These are phyloP conservation scores for Pyrus hybrid DNA, from an alignment of 331 rosid species.

Conservation along the genomic window DNA sequence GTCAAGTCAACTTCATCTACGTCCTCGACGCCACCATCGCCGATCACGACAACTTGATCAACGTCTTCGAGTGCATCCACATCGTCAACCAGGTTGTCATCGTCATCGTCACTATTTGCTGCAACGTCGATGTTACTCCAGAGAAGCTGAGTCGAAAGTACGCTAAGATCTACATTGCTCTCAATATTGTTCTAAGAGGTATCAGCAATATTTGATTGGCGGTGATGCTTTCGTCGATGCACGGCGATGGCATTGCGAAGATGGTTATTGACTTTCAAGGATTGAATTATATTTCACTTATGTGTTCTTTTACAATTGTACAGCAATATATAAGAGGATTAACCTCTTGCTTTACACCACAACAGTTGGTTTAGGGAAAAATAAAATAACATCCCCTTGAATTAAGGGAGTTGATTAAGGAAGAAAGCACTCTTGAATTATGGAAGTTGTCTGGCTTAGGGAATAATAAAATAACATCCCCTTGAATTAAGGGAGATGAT, in stretches of 20 bases:
- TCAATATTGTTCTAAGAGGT: slow-evolving; percentile 83
- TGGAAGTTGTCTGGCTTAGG: too few relatives aligned
- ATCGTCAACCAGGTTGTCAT: slow-evolving; percentile 90
- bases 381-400: too few relatives aligned
- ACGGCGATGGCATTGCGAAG: slow-evolving; percentile 82
- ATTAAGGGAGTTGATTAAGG: too few relatives aligned
- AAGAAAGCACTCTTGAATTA: too few relatives aligned
- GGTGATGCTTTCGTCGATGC: slow-evolving; percentile 84
- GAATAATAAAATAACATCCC: too few relatives aligned
- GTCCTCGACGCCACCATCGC: slow-evolving; percentile 86
- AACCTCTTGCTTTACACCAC: too few relatives aligned
- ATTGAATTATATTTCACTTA: too few relatives aligned
- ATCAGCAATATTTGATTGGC: slow-evolving; percentile 87
- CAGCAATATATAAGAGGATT: too few relatives aligned
- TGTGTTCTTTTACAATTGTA: too few relatives aligned
- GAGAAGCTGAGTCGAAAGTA: slow-evolving; percentile 83
- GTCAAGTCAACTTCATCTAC: slow-evolving; percentile 76
- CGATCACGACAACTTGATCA: slow-evolving; percentile 69
- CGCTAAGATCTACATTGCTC: slow-evolving; percentile 93
- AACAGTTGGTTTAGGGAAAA: too few relatives aligned
- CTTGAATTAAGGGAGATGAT: too few relatives aligned
- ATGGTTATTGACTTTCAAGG: too few relatives aligned
- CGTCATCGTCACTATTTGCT: slow-evolving; percentile 76
- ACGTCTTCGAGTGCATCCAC: slow-evolving; percentile 84
- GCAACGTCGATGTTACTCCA: slow-evolving; percentile 84